Evolutionary conservation across 106 monocot genomes (phyloP), one percentile per base, ranked within the genome.

Genomic region (Dendrobium chrysotoxum): DNA sequence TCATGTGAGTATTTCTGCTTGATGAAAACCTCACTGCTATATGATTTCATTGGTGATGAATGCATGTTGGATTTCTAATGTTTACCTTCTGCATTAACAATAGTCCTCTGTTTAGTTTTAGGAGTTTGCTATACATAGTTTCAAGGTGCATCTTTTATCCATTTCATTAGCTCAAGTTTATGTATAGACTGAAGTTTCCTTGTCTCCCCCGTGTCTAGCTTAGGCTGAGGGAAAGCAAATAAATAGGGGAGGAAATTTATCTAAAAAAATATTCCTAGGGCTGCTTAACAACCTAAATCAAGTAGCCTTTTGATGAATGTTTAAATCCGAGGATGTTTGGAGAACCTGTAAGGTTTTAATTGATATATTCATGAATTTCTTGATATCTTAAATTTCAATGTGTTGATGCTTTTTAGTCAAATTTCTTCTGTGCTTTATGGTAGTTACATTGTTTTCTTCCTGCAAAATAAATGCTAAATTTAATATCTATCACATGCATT

Each of bases 1-100:
- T 87, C 98, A 99, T 85, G 98, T 99, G 71, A 92, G 90, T 89
- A 50, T 53, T 78, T 78, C 40, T 18, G 23, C 41, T 31, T 74
- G 74, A 41, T 74, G 39, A 74, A 7, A 74, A 41, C 70, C 31
- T 35, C 70, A 35, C 15, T 16, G 70, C 15, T 70, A 35, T 65
- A 65, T 26, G n/a, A 26, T 65, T 65, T 9, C 7, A 65, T 15
- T 15, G 64, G 5, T 65, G 64, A 65, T 65, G 64, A 11, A 65
- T 65, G 64, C 70, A 0, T 30, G 35, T 70, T 70, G 70, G 11
- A 12, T 70, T 70, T 70, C 35, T 70, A 10, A 70, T 70, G 35
- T 70, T 70, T 31, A 28, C 28, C 35, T 28, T 70, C 15, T 70
- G 70, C 15, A 70, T 70, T 35, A 68, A 70, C 70, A 70, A 3